A percentile compares a stretch with the other conserved stretches of the same genome.
phyloP scores from a whole-genome alignment of 176 grass and related monocot genomes.

The Triticum monococcum region DNA sequence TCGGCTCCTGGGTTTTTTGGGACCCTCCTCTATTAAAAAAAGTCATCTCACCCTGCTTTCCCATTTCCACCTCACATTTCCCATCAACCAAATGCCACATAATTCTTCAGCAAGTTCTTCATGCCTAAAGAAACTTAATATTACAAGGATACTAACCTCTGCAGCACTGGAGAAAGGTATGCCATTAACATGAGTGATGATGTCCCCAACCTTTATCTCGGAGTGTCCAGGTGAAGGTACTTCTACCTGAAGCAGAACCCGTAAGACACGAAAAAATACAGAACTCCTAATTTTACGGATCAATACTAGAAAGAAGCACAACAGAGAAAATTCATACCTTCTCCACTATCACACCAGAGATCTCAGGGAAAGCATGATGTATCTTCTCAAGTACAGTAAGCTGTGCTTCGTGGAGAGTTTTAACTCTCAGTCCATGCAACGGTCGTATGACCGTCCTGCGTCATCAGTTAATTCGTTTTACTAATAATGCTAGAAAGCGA shows the following conservation, averaged over 20 bases:
- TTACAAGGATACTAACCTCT: slow-evolving; percentile 3
- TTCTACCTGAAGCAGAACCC: background rate
- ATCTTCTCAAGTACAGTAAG: slow-evolving; percentile 14
- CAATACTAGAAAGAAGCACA: too few relatives aligned
- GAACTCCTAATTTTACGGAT: background rate
- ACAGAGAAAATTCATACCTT: background rate
- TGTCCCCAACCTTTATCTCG: slow-evolving; percentile 12
- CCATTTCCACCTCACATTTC: background rate
- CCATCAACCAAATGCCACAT: background rate
- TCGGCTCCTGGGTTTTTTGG: too few relatives aligned
- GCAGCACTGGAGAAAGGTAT: slow-evolving; percentile 13
- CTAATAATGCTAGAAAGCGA: background rate
- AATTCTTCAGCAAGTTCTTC: background rate
- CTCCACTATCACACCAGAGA: slow-evolving; percentile 19
- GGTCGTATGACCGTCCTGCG: slow-evolving; percentile 19
- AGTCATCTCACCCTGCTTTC: background rate
- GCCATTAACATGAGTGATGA: slow-evolving; percentile 30
- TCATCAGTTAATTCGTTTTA: background rate
- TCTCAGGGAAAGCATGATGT: background rate
- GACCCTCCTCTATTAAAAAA: background rate
- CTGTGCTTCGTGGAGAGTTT: slow-evolving; percentile 2
- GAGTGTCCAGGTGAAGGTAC: background rate
- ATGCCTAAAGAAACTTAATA: background rate
- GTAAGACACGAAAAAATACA: background rate
- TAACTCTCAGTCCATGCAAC: slow-evolving; percentile 9